Percentiles rank a stretch among this genome's conserved stretches.
phyloP scores from a whole-genome alignment of 2,329 filamentous ascomycete genomes.

The Botrytis squamosa region DNA sequence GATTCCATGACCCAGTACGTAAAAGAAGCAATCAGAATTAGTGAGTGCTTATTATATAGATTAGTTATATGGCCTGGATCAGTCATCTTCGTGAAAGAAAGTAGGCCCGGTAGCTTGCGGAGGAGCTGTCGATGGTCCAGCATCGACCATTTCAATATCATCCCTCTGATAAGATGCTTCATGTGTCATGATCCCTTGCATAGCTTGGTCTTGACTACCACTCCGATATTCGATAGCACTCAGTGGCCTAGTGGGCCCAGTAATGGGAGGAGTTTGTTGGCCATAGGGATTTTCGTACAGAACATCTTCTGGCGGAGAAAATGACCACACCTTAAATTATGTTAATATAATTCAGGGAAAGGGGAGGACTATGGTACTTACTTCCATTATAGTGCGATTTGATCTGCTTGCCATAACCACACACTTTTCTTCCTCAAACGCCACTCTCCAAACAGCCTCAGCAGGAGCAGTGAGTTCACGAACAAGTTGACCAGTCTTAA shows the following conservation, averaged over 20 bases:
- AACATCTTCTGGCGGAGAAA: slow-evolving; percentile 78
- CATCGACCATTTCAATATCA: slow-evolving; percentile 38
- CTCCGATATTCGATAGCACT: slow-evolving; percentile 38
- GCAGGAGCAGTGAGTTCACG: slow-evolving; percentile 88
- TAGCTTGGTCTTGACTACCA: slow-evolving; percentile 32
- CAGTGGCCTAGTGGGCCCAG: slow-evolving; percentile 33
- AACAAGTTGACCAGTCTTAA: slow-evolving; percentile 86
- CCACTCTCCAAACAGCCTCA: slow-evolving; percentile 95
- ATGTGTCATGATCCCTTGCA: slow-evolving; percentile 29
- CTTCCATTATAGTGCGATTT: slow-evolving; percentile 95
- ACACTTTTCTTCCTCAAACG: slow-evolving; percentile 97
- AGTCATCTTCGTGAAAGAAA: slow-evolving; percentile 38
- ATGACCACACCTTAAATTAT: slow-evolving; percentile 77
- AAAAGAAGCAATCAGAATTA: neutral
- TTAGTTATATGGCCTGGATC: slow-evolving; percentile 1
- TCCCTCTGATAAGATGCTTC: slow-evolving; percentile 27
- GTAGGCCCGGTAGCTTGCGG: slow-evolving; percentile 34
- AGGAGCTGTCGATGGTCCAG: slow-evolving; percentile 36
- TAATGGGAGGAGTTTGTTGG: slow-evolving; percentile 32
- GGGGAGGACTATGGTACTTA: slow-evolving; percentile 47
- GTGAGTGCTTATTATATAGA: neutral
- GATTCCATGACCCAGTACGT: neutral
- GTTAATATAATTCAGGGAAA: slow-evolving; percentile 36
- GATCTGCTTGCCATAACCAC: slow-evolving; percentile 88
- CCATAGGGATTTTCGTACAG: slow-evolving; percentile 42